Evolutionary conservation across 148 eudicot species (phyloP).

Genomic region (Cornus kousa): DNA sequence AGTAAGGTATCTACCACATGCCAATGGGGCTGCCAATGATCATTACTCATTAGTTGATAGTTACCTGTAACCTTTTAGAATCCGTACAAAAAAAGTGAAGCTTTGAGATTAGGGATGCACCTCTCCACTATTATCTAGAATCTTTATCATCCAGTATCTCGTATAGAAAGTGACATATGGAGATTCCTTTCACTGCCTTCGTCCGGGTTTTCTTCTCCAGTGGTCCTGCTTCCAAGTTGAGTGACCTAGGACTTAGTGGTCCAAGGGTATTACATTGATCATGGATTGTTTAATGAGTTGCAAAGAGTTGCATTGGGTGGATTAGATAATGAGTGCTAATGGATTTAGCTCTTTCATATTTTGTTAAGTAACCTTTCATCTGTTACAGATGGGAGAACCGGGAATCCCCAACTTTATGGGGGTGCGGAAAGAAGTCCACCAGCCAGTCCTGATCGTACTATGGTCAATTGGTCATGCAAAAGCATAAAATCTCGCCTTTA

Average conservation of each 20-base stretch:
- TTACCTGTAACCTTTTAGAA: slow-evolving; percentile 19
- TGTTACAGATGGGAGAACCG: too few relatives aligned
- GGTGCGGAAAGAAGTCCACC: too few relatives aligned
- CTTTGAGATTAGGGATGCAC: slow-evolving; percentile 2
- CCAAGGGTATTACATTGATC: background rate
- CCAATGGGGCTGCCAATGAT: slow-evolving; percentile 10
- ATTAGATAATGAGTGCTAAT: background rate
- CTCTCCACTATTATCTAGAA: slow-evolving; percentile 15
- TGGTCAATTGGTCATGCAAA: too few relatives aligned
- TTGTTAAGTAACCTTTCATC: too few relatives aligned
- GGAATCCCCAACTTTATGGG: too few relatives aligned
- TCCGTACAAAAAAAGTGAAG: slow-evolving; percentile 2
- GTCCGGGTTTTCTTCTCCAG: background rate
- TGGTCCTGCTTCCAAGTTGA: slow-evolving; percentile 15
- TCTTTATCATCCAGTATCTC: slow-evolving; percentile 22
- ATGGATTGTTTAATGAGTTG: background rate
- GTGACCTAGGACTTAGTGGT: slow-evolving; percentile 1
- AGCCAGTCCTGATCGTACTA: too few relatives aligned
- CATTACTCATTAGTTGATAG: slow-evolving; percentile 14
- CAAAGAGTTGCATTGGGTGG: too few relatives aligned
- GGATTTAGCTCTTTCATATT: background rate
- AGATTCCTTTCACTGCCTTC: slow-evolving; percentile 10
- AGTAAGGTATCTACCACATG: slow-evolving; percentile 9
- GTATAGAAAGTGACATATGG: slow-evolving; percentile 13
- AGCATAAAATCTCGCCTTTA: too few relatives aligned